Evolutionary conservation across 148 eudicot genomes (phyloP), one percentile per base, ranked within the genome.

Genomic region (Mesembryanthemum crystallinum): DNA sequence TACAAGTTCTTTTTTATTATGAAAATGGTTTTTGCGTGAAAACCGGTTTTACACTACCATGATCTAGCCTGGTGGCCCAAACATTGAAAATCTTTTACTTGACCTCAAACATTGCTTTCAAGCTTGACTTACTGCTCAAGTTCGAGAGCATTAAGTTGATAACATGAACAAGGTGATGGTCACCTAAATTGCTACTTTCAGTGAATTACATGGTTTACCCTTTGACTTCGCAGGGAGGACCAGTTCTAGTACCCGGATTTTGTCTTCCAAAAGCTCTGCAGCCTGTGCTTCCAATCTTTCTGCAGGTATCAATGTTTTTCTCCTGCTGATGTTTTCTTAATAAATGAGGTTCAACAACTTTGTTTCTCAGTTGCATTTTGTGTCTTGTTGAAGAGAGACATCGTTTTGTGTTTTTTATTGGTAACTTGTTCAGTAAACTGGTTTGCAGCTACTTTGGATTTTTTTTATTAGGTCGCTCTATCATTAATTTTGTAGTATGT

Each of bases 191-290:
- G 55, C 55, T 49, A 15, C 8, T 43, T 54, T 52, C 42, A 55
- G 72, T 68, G 5, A n/a, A n/a, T n/a, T n/a, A n/a, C n/a, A 35
- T 66, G 57, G 28, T 47, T 45, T 1, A 29, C 17, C 4, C 2
- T 49, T 33, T 55, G 8, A 52, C 71, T 71, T 30, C 85, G 71
- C 82, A 95, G 98, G 97, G 96, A 65, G 97, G 96, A 71, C 87
- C 89, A 3, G 87, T 95, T 82, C 79, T 95, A 62, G 82, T 95
- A 69, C 94, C 98, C 73, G 98, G 98, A 43, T 88, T 95, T 49
- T 95, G 98, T 85, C 97, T 95, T 24, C 97, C 97, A 20, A 95
- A 90, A 84, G 94, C 97, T 72, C 96, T 95, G 79, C 97, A 90
- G 74, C 98, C 98, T 59, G 83, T 95, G 75, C 93, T 95, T 82